Evolutionary conservation across 331 rosid genomes (phyloP).

Genomic region (Malus hybrid): DNA sequence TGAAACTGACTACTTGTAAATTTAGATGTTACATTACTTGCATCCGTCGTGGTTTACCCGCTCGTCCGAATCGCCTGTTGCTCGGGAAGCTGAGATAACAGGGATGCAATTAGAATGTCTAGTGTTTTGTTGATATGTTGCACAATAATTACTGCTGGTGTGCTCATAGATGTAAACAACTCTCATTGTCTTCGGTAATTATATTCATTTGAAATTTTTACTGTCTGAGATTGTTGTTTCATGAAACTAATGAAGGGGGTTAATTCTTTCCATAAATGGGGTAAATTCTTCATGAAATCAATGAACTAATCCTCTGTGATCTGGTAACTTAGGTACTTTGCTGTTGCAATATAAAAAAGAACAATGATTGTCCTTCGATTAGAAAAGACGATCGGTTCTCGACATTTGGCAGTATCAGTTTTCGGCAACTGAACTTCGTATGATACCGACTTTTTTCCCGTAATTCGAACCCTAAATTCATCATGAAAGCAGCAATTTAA

Average conservation of each 20-base stretch:
- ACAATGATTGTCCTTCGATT: background rate
- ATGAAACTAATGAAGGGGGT: too few species aligned
- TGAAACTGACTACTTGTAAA: slow-evolving; percentile 60
- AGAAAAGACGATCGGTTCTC: background rate
- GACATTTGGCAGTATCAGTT: background rate
- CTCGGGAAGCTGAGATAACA: slow-evolving; percentile 32
- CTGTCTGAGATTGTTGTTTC: too few species aligned
- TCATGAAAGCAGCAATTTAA: too few species aligned
- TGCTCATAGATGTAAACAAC: slow-evolving; percentile 8
- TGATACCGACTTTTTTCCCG: background rate
- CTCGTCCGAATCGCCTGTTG: slow-evolving; percentile 26
- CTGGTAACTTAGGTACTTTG: background rate
- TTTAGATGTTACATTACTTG: slow-evolving; percentile 58
- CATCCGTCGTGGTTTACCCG: slow-evolving; percentile 11
- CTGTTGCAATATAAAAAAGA: background rate
- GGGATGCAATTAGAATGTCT: slow-evolving; percentile 38
- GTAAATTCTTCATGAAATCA: too few species aligned
- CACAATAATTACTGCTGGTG: slow-evolving; percentile 8
- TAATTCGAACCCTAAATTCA: too few species aligned
- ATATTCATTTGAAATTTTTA: background rate
- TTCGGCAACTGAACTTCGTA: background rate
- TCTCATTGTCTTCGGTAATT: slow-evolving; percentile 1
- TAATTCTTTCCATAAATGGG: too few species aligned
- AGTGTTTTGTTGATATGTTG: slow-evolving; percentile 14
- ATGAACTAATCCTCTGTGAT: too few species aligned